phyloP scores from a whole-genome alignment of 1,284 basidiomycete genomes.

The Malassezia arunalokei region DNA sequence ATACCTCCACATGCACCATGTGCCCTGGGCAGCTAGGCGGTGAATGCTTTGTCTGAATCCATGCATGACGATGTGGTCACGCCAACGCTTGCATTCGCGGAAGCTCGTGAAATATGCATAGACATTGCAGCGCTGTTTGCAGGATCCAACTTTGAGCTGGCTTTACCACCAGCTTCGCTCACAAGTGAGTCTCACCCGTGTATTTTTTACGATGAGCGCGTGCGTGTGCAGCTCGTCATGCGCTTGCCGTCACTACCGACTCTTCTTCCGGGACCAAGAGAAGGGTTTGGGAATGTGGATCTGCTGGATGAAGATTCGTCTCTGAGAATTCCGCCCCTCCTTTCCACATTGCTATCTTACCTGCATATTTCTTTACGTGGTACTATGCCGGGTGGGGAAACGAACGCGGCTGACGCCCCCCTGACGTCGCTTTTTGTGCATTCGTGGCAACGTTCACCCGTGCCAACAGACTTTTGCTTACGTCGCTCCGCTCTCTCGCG shows the following conservation, averaged over 20 bases:
- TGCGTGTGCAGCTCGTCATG: slow-evolving; percentile 2
- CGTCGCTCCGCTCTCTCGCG: background rate
- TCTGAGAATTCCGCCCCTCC: background rate
- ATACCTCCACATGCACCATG: background rate
- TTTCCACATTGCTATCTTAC: background rate
- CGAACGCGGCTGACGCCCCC: background rate
- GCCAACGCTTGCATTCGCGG: slow-evolving; percentile 9
- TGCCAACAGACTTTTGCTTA: background rate
- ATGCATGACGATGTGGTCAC: background rate
- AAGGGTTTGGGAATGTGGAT: background rate
- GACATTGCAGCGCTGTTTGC: slow-evolving; percentile 9
- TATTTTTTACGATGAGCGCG: slow-evolving; percentile 8
- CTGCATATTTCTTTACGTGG: background rate
- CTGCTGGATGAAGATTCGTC: background rate
- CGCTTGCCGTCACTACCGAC: slow-evolving; percentile 6
- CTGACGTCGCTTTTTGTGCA: background rate
- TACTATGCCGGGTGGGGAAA: background rate
- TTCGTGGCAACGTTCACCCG: background rate
- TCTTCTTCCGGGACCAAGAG: slow-evolving; percentile 1
- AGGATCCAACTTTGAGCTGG: background rate
- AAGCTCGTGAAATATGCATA: slow-evolving; percentile 8
- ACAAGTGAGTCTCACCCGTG: background rate
- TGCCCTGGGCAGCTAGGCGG: background rate
- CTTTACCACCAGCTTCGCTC: background rate
- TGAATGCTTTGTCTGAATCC: background rate